Conservation (phyloP, 2,329 filamentous ascomycete species). For the Fusarium buharicum region DNA sequence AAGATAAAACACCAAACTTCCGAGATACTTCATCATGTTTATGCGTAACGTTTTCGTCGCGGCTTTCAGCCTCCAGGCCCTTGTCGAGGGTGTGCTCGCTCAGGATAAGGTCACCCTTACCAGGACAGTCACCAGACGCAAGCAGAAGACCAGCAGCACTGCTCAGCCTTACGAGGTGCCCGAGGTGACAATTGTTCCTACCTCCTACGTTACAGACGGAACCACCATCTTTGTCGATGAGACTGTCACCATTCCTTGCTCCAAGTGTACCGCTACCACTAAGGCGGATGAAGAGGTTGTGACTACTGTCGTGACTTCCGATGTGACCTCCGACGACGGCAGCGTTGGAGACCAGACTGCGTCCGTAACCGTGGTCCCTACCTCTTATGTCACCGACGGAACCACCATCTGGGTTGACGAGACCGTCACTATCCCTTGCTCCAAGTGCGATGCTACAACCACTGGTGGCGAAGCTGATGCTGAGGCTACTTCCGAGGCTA, state of each 20-base stretch:
- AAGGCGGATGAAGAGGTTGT: constrained; percentile 12
- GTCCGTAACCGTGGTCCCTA: constrained; percentile 33
- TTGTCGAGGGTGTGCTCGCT: constrained; percentile 37
- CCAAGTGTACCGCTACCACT: neutral
- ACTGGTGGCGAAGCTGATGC: constrained; percentile 21
- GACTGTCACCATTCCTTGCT: constrained; percentile 17
- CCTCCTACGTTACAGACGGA: constrained; percentile 7
- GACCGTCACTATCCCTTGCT: constrained; percentile 38
- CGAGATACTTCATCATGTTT: constrained; percentile 37
- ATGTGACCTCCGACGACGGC: constrained; percentile 17
- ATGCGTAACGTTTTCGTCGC: constrained; percentile 39
- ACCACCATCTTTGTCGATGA: constrained; percentile 15
- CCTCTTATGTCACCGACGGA: constrained; percentile 33
- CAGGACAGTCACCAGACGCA: constrained; percentile 27
- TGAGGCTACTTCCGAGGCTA: constrained; percentile 5
- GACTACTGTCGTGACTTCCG: constrained; percentile 9
- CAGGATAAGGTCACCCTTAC: constrained; percentile 34
- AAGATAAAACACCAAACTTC: constrained; percentile 9
- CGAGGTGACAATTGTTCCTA: constrained; percentile 22
- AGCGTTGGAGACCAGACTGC: constrained; percentile 19
- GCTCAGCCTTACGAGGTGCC: constrained; percentile 20
- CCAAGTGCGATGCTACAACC: constrained; percentile 23
- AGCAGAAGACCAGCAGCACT: constrained; percentile 20
- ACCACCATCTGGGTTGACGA: constrained; percentile 38
- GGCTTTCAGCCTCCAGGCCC: constrained; percentile 41